These are phyloP conservation scores for Talaromyces albobiverticillius DNA, from an alignment of 2,329 filamentous ascomycete species.

Conservation along the genomic window DNA sequence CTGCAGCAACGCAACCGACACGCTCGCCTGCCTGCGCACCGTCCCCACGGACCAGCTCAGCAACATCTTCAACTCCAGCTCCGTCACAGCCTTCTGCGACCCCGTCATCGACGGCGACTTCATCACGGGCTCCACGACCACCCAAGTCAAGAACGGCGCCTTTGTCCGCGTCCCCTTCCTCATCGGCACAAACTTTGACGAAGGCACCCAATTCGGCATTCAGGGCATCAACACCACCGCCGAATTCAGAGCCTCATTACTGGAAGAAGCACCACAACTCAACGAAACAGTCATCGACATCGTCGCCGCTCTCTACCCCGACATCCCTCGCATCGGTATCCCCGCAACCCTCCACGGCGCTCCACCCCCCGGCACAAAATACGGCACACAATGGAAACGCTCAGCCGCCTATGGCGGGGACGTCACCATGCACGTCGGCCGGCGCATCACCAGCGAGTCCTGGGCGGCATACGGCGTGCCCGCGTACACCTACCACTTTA, in stretches of 20 bases:
- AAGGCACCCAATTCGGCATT: slow-evolving; percentile 65
- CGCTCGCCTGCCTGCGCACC: slow-evolving; percentile 53
- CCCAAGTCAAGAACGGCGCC: slow-evolving; percentile 50
- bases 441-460: slow-evolving; percentile 5
- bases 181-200: slow-evolving; percentile 74
- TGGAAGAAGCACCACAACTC: neutral
- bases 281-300: neutral
- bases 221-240: slow-evolving; percentile 11
- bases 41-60: slow-evolving; percentile 69
- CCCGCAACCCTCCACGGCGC: slow-evolving; percentile 4
- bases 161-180: slow-evolving; percentile 64
- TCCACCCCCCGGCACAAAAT: neutral
- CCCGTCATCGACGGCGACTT: slow-evolving; percentile 54
- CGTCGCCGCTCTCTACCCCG: slow-evolving; percentile 7
- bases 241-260: neutral
- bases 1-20: slow-evolving; percentile 42
- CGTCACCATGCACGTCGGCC: slow-evolving; percentile 5
- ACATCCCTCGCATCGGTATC: slow-evolving; percentile 8
- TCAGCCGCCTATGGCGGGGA: slow-evolving; percentile 12
- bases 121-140: slow-evolving; percentile 62
- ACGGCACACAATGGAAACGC: slow-evolving; percentile 10
- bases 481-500: slow-evolving; percentile 11
- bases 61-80: slow-evolving; percentile 6
- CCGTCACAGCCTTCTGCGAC: neutral
- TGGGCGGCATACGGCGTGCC: slow-evolving; percentile 3